Base-by-base conservation (phyloP, 805 yeast genomes). In the Lachancea lanzarotensis region DNA sequence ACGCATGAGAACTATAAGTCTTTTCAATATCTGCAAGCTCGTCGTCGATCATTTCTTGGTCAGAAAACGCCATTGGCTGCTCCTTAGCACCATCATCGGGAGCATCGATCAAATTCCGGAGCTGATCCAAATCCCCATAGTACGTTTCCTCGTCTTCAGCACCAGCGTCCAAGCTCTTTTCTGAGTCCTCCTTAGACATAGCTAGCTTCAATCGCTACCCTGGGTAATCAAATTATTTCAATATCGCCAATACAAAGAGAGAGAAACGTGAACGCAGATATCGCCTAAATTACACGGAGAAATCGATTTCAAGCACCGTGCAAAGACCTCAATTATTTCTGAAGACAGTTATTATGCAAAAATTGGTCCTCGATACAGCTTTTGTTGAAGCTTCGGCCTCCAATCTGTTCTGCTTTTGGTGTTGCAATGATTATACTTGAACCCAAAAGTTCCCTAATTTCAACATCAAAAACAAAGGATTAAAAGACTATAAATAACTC, bases 71-170 rank as follows among this genome's bases (percentile, higher is more conserved):
- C 9, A 35, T 33, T 2, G 25, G 40, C 9, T 34, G 43, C n/a
- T 52, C 50, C 10, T 20, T 22, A 8, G 25, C 25, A 22, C 8
- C 47, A 37, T 38, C 38, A n/a, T 47, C 37, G 11, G 36, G 36
- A 29, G 39, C 43, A 27, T 39, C 43, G 15, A 63, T 55, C 42
- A 62, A 32, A 31, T 48, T 46, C 34, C 54, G 52, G 18, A 57
- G 42, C 18, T 68, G 67, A 43, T 69, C 71, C 20, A 68, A 52
- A 30, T 65, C 60, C 15, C 56, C 64, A 38, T 59, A 56, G 17
- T 56, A 39, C 13, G 49, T 42, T 26, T 62, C 66, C 9, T 59
- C 67, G 25, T 62, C 62, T 11, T 30, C 25, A 22, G 22, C n/a
- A 4, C 31, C 11, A 7, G 46, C 53, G 15, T 46, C 43, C 3